These are phyloP conservation scores for Leccinum aurantiacum DNA, from an alignment of 768 basidiomycete genomes.

Conservation along the genomic window DNA sequence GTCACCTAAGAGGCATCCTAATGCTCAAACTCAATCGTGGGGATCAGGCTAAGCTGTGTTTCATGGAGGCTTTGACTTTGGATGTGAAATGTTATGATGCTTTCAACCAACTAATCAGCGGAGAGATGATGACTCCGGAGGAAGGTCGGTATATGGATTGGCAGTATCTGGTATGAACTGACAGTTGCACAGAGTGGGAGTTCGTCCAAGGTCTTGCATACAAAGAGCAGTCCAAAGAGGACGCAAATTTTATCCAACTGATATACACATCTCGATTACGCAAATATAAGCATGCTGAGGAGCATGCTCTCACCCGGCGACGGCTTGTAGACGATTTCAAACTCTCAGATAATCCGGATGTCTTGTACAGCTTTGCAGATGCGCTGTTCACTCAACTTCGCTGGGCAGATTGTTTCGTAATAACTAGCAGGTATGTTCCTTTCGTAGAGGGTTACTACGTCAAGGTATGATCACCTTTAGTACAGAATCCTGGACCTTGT, in stretches of 20 bases:
- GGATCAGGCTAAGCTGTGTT: conserved; percentile 89
- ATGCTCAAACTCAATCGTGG: conserved; percentile 93
- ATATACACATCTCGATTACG: conserved; percentile 91
- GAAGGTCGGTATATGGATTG: conserved; percentile 67
- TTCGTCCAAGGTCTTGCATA: conserved; percentile 87
- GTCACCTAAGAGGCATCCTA: conserved; percentile 87
- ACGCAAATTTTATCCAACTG: conserved; percentile 87
- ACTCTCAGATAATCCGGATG: conserved; percentile 89
- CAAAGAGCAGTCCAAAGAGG: conserved; percentile 77
- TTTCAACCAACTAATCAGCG: conserved; percentile 84
- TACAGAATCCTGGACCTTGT: conserved; percentile 80
- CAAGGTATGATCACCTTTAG: neutral
- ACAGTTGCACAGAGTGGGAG: conserved; percentile 79
- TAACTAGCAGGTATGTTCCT: conserved; percentile 69
- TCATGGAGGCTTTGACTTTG: conserved; percentile 91
- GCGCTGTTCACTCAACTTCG: conserved; percentile 83
- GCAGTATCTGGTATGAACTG: conserved; percentile 3
- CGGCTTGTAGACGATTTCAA: conserved; percentile 82
- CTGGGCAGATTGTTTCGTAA: conserved; percentile 91
- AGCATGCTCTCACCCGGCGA: conserved; percentile 78
- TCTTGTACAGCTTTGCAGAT: conserved; percentile 88
- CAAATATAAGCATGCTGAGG: conserved; percentile 82
- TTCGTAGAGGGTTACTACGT: neutral
- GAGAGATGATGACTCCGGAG: conserved; percentile 94
- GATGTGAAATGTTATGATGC: conserved; percentile 98